Conservation (phyloP, 73 alveolate genomes). For the Blepharisma stoltei region DNA sequence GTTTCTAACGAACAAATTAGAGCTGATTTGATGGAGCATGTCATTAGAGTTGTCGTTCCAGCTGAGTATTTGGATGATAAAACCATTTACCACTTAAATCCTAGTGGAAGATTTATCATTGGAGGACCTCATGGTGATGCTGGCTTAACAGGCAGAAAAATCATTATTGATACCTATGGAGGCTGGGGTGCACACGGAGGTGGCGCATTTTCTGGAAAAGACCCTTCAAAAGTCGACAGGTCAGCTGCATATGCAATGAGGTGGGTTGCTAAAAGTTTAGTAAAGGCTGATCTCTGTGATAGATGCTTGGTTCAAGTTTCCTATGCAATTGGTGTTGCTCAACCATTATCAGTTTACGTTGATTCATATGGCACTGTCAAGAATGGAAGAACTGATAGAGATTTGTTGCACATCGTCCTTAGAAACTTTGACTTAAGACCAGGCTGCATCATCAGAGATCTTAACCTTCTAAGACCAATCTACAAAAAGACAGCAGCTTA, state of each 20-base stretch:
- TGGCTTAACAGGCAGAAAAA: conserved; percentile 98
- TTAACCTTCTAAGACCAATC: conserved; percentile 68
- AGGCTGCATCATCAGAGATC: conserved; percentile 70
- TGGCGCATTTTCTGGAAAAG: conserved; percentile 99
- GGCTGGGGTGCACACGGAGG: conserved; percentile 97
- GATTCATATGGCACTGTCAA: conserved; percentile 78
- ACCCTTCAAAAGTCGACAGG: conserved; percentile 97
- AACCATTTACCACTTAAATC: conserved; percentile 82
- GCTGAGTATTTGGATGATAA: conserved; percentile 72
- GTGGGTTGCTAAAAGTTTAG: conserved; percentile 82
- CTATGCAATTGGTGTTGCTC: conserved; percentile 78
- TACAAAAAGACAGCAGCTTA: conserved; percentile 74
- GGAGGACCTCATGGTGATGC: conserved; percentile 99
- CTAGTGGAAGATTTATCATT: conserved; percentile 91
- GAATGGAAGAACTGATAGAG: conserved; percentile 64
- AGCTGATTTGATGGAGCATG: conserved; percentile 69
- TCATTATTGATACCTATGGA: conserved; percentile 96
- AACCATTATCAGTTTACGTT: conserved; percentile 85
- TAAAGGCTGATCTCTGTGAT: conserved; percentile 68
- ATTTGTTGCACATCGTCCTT: conserved; percentile 56
- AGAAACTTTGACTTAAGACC: conserved; percentile 73
- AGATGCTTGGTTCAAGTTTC: conserved; percentile 89
- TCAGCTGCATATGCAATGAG: conserved; percentile 97
- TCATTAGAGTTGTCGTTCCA: conserved; percentile 83
- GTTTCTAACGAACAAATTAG: conserved; percentile 70